phyloP scores from a whole-genome alignment of 108 stramenopile species.

The Skeletonema grethae region DNA sequence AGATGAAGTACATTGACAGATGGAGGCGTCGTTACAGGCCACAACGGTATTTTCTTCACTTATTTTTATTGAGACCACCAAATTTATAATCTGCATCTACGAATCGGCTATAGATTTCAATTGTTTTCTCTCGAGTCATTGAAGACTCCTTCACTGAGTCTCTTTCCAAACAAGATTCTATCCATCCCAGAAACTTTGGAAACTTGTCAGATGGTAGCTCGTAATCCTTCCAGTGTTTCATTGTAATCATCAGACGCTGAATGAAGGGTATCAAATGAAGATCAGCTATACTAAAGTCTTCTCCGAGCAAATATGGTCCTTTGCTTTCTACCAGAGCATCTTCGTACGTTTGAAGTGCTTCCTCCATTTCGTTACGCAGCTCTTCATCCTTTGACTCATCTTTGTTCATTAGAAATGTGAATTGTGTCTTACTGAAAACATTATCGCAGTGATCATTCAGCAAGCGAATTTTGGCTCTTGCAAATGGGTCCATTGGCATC shows the following conservation, averaged over 20 bases:
- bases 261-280: slow-evolving; percentile 55
- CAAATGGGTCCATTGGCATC: slow-evolving; percentile 29
- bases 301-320: slow-evolving; percentile 45
- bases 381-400: slow-evolving; percentile 28
- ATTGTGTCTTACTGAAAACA: slow-evolving; percentile 39
- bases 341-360: slow-evolving; percentile 34
- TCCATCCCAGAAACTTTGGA: slow-evolving; percentile 40
- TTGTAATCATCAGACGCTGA: slow-evolving; percentile 33
- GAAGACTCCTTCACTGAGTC: slow-evolving; percentile 48
- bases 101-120: slow-evolving; percentile 43
- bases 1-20: neutral
- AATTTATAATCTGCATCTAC: slow-evolving; percentile 43
- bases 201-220: slow-evolving; percentile 43
- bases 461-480: slow-evolving; percentile 43
- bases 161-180: slow-evolving; percentile 32
- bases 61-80: slow-evolving; percentile 47
- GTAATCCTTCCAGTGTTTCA: slow-evolving; percentile 53
- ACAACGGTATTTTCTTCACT: neutral
- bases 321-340: slow-evolving; percentile 23
- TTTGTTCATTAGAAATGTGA: slow-evolving; percentile 54
- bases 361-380: slow-evolving; percentile 30
- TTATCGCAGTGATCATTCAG: slow-evolving; percentile 56
- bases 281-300: slow-evolving; percentile 50
- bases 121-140: slow-evolving; percentile 41
- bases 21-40: neutral